A percentile compares a stretch with the other conserved stretches of the same genome.
These are phyloP conservation scores for Eimeria sp. DNA, from an alignment of 169 alveolate genomes.

Conservation along the genomic window DNA sequence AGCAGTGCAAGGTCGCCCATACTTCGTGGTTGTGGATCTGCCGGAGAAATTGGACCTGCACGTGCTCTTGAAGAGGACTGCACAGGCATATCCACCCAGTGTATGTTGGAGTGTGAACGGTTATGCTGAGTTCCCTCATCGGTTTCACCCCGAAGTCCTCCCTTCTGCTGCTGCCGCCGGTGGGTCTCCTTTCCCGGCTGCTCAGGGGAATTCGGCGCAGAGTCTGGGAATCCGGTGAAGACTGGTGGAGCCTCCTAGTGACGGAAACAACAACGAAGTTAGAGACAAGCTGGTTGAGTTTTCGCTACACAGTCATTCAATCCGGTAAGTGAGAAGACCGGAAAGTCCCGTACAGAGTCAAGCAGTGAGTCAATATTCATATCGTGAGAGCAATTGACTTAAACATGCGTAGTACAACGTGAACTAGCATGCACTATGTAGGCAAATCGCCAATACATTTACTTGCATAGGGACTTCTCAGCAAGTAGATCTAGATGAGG, in stretches of 20 bases:
- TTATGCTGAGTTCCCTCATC: not conserved
- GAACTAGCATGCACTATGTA: not conserved
- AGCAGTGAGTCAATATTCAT: not conserved
- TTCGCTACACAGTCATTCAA: not conserved
- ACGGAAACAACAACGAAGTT: not conserved
- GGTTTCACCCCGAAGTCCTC: conserved; percentile 11
- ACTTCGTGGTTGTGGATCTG: not conserved
- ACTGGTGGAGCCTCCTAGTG: conserved; percentile 60
- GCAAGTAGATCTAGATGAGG: not conserved
- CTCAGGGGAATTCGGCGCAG: not conserved
- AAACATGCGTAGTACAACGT: no score
- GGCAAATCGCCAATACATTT: not conserved
- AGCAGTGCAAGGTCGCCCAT: not conserved
- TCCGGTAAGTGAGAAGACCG: not conserved
- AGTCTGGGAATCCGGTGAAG: conserved; percentile 15
- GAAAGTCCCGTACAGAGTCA: not conserved
- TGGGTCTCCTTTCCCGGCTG: not conserved
- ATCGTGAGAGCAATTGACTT: not conserved
- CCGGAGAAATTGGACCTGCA: not conserved
- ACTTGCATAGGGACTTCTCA: not conserved
- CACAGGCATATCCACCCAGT: not conserved
- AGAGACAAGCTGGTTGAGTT: not conserved
- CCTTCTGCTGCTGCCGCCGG: conserved; percentile 7
- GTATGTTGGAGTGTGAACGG: not conserved
- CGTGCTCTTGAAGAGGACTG: not conserved